phyloP scores from a whole-genome alignment of 495 filamentous ascomycete genomes.

The Penicillium riverlandense region DNA sequence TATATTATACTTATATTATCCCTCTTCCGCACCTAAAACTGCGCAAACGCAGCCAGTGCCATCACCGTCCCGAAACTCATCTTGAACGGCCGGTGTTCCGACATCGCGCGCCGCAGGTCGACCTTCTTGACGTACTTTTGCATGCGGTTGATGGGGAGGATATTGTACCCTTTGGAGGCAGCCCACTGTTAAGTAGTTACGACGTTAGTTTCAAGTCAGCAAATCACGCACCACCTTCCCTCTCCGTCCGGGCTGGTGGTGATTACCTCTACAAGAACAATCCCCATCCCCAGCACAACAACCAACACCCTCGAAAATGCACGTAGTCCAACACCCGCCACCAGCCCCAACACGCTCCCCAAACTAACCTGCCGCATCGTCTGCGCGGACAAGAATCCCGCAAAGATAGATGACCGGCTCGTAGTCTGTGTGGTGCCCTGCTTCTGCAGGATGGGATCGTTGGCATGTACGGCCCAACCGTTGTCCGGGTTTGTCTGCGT shows the following conservation, averaged over 20 bases:
- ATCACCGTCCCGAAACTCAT: constrained; percentile 70
- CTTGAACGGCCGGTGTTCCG: constrained; percentile 69
- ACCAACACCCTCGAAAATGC: constrained; percentile 71
- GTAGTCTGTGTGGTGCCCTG: constrained; percentile 16
- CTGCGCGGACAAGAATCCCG: constrained; percentile 30
- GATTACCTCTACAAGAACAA: constrained; percentile 63
- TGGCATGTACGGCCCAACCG: constrained; percentile 19
- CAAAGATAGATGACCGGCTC: neutral
- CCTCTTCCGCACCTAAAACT: constrained; percentile 22
- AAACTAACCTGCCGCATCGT: constrained; percentile 60
- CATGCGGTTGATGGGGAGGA: constrained; percentile 55
- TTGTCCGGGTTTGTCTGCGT: constrained; percentile 13
- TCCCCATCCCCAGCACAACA: constrained; percentile 60
- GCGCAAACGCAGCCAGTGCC: constrained; percentile 66
- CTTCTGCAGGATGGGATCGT: constrained; percentile 18
- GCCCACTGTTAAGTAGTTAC: constrained; percentile 44
- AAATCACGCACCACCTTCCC: neutral
- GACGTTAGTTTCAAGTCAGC: neutral
- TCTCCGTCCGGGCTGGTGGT: too few relatives aligned
- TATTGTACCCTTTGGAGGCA: constrained; percentile 64
- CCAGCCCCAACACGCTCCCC: constrained; percentile 63
- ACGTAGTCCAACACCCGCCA: constrained; percentile 61
- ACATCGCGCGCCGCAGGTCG: constrained; percentile 52
- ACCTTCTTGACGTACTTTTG: constrained; percentile 52
- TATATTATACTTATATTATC: too few relatives aligned